Evolutionary conservation across 805 yeast species (phyloP).

Genomic region (Grigorovia transvaalensis): DNA sequence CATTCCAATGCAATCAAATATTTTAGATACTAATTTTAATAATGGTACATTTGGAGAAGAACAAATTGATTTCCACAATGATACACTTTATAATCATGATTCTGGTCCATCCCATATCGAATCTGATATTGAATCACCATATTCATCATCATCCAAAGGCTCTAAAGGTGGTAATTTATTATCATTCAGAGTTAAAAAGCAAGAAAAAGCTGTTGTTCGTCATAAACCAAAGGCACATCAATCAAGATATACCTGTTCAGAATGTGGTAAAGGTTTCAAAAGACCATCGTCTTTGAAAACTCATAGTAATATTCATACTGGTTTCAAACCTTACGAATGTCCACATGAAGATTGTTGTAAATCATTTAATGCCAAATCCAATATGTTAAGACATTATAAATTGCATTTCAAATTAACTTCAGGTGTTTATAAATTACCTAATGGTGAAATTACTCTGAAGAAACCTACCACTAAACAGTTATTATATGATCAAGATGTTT

Average conservation of each 20-base stretch:
- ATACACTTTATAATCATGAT: not conserved
- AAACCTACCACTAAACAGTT: conserved; percentile 13
- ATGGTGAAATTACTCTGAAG: conserved; percentile 10
- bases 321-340: conserved; percentile 78
- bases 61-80: not conserved
- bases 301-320: conserved; percentile 74
- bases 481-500: conserved; percentile 2
- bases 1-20: not conserved
- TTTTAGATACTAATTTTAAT: not conserved
- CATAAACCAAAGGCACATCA: not conserved
- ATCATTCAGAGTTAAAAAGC: not conserved
- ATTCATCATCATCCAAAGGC: not conserved
- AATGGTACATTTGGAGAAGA: not conserved
- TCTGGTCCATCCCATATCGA: not conserved
- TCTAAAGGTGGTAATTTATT: not conserved
- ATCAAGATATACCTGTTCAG: conserved; percentile 39
- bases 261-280: conserved; percentile 66
- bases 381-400: conserved; percentile 24
- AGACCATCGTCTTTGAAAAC: conserved; percentile 83
- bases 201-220: not conserved
- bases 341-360: conserved; percentile 47
- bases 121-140: not conserved
- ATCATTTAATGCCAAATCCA: conserved; percentile 36
- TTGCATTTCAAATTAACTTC: conserved; percentile 14
- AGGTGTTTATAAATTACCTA: conserved; percentile 12